Evolutionary conservation across 2,329 filamentous ascomycete species (phyloP), one percentile per base, ranked within the genome.

Genomic region (Diaporthe helianthi): DNA sequence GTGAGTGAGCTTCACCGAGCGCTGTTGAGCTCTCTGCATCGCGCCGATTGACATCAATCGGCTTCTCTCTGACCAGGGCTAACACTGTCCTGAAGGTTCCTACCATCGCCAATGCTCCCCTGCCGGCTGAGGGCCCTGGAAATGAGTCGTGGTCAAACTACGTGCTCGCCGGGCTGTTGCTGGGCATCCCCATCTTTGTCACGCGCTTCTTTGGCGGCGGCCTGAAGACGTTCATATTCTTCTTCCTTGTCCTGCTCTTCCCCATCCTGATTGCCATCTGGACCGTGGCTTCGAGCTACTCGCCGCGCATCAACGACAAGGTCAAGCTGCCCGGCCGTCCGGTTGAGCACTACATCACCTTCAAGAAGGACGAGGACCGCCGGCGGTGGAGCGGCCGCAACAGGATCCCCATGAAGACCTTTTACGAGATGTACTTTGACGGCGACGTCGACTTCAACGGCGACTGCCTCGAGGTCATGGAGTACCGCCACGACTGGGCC

Each of bases 381-480:
- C 77, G 79, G 76, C 93, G 90, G 81, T 96, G 93, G 83, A 85
- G 87, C 74, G 92, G 92, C 80, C 86, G 86, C 80, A 92, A 87
- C 83, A 94, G 92, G 84, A 93, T 96, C 71, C 91, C 93, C 65
- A 91, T 97, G 85, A 91, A 97, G 84, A 96, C 93, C 26, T 98
- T 98, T 85, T 90, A 96, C 79, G 94, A 97, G 82, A 97, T 95
- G 92, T 98, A 98, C 86, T 97, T 98, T 81, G 92, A 95, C 78
- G 93, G 93, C 71, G 90, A 97, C 70, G 94, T 97, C 73, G 93
- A 97, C 75, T 94, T 98, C 87, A 98, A 97, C 81, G 94, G 94
- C 69, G 95, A 98, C 81, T 88, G 87, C 76, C 87, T 98, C 73
- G 94, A 98, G 78, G 85, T 93, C 60, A 83, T 98, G 81, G 96